Evolutionary conservation across 306 rosid genomes (phyloP), one percentile per base, ranked within the genome.

Genomic region (Macrotyloma uniflorum): DNA sequence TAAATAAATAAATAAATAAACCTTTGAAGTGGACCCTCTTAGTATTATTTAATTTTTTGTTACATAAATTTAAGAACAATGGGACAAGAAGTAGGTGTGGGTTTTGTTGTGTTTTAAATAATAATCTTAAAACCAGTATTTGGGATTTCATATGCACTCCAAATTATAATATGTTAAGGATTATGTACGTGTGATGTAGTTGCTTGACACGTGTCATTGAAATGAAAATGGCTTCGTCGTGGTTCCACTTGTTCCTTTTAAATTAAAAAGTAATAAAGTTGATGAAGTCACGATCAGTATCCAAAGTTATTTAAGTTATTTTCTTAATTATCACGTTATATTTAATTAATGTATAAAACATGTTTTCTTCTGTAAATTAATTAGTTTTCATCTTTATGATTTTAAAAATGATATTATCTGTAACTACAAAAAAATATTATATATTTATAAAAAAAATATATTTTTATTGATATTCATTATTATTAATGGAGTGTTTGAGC

Each of bases 1-100:
- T n/a, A n/a, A n/a, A n/a, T n/a, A n/a, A n/a, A 26, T 26, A 1
- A 26, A 26, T 1, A 2, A 26, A 26, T 1, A 26, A 49, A n/a
- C 18, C 0, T 49, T 51, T 51, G 10, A 18, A 53, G 28, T 53
- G 19, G 2, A 53, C 28, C 19, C 14, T 20, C 59, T 26, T 7
- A 20, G 61, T 22, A 22, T 54, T 22, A 22, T 20, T 20, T 20
- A 54, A 20, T 6, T 1, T 8, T n/a, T 54, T 54, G 18, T 23
- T 53, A 24, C 4, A 57, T 12, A 57, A 57, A 57, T 23, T 12
- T 23, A 76, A 47, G 3, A 6, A 33, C 6, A 19, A 30, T 13
- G 35, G 38, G 30, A 77, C 51, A 24, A 50, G 66, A 49, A 46
- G 75, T 70, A 33, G 46, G 65, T 71, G 64, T 24, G 46, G 24